phyloP scores from a whole-genome alignment of 108 stramenopile genomes.

The Pseudonitzschia pungens region DNA sequence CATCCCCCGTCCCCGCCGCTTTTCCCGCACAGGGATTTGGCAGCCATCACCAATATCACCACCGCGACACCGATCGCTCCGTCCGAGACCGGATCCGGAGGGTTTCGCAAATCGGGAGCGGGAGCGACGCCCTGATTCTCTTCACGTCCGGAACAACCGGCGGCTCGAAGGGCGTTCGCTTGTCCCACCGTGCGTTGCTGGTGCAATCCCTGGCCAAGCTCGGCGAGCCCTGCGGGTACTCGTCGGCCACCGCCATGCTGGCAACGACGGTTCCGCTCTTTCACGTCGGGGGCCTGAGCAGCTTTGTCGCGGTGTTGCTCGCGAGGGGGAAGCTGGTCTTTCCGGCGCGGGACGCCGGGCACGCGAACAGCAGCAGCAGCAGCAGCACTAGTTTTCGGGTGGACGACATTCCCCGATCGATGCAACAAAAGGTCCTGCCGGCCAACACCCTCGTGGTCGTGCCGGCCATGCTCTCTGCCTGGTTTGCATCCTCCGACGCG shows the following conservation, averaged over 20 bases:
- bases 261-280: constrained; percentile 90
- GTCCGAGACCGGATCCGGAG: not conserved
- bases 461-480: constrained; percentile 85
- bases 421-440: not conserved
- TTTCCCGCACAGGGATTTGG: no score
- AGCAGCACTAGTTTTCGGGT: constrained; percentile 18
- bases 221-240: constrained; percentile 23
- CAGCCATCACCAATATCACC: not conserved
- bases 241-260: constrained; percentile 46
- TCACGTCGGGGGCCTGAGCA: constrained; percentile 89
- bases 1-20: not conserved
- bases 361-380: not conserved
- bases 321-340: constrained; percentile 80
- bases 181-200: constrained; percentile 69
- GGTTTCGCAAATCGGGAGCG: not conserved
- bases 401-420: constrained; percentile 13
- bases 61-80: not conserved
- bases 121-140: constrained; percentile 61
- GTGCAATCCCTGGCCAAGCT: constrained; percentile 43
- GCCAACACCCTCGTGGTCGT: constrained; percentile 89
- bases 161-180: constrained; percentile 74
- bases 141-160: constrained; percentile 85
- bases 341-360: constrained; percentile 19
- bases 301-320: constrained; percentile 72
- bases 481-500: constrained; percentile 39